These are phyloP conservation scores for Picocystis salinarum DNA, from an alignment of 139 green algal genomes.

Conservation along the genomic window DNA sequence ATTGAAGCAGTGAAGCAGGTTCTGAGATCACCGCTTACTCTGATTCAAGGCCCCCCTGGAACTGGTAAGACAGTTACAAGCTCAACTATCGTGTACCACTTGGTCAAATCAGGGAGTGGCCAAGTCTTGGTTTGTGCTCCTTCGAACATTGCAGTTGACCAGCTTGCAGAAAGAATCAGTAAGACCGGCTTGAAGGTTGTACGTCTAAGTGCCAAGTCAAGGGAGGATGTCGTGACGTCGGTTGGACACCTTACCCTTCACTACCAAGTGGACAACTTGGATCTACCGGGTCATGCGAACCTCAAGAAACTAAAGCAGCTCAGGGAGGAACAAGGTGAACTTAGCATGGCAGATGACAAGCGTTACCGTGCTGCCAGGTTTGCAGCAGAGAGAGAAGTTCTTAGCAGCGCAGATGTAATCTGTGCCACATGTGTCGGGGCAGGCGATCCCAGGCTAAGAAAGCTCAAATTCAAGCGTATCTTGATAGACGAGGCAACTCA, in stretches of 20 bases:
- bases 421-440: conserved; percentile 82
- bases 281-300: conserved; percentile 44
- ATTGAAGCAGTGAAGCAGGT: conserved; percentile 43
- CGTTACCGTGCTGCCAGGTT: conserved; percentile 39
- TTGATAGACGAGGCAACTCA: conserved; percentile 90
- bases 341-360: conserved; percentile 69
- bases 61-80: conserved; percentile 97
- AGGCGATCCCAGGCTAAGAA: conserved; percentile 56
- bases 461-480: conserved; percentile 48
- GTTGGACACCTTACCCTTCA: conserved; percentile 93
- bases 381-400: conserved; percentile 66
- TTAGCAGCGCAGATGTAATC: conserved; percentile 67
- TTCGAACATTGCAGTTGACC: conserved; percentile 94
- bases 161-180: conserved; percentile 83
- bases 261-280: conserved; percentile 75
- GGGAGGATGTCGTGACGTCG: conserved; percentile 56
- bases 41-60: conserved; percentile 79
- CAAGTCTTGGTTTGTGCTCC: conserved; percentile 85
- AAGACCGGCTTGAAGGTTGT: conserved; percentile 85
- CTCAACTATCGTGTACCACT: conserved; percentile 85
- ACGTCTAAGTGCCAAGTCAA: conserved; percentile 64
- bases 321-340: conserved; percentile 66
- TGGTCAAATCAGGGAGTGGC: conserved; percentile 40
- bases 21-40: conserved; percentile 52
- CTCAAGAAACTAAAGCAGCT: conserved; percentile 77